phyloP scores from a whole-genome alignment of 345 rosid species.

The Turritis glabra region DNA sequence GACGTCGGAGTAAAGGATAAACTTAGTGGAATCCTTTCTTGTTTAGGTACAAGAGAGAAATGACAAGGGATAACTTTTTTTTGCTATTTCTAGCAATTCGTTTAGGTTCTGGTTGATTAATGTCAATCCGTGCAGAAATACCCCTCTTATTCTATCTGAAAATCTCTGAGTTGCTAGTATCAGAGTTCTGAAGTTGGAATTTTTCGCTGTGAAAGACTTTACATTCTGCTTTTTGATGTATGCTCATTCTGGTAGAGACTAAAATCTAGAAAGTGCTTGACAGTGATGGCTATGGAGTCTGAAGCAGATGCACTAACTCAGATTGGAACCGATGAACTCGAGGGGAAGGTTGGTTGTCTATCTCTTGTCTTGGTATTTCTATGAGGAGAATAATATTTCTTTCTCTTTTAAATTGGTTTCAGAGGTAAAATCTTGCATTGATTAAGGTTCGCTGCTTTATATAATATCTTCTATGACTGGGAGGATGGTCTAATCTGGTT shows the following conservation, averaged over 20 bases:
- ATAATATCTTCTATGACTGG: not conserved
- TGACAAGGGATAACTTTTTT: not conserved
- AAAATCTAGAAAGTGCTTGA: conserved; percentile 19
- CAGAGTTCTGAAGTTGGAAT: not conserved
- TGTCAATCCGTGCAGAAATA: not conserved
- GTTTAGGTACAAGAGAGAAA: too few species aligned
- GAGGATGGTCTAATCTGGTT: conserved; percentile 6
- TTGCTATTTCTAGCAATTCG: not conserved
- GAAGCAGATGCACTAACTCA: conserved; percentile 55
- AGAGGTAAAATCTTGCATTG: conserved; percentile 3
- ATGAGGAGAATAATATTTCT: conserved; percentile 35
- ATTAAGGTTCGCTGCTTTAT: not conserved
- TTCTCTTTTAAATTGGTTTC: not conserved
- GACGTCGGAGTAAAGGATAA: not conserved
- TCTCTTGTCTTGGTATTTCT: conserved; percentile 39
- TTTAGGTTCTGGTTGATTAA: not conserved
- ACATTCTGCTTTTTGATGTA: not conserved
- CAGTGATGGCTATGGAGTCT: conserved; percentile 62
- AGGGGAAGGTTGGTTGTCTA: conserved; percentile 49
- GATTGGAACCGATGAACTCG: conserved; percentile 53
- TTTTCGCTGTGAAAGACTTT: not conserved
- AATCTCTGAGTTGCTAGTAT: not conserved
- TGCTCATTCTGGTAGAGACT: conserved; percentile 2
- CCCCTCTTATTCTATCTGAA: not conserved
- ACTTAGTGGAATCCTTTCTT: not conserved